Evolutionary conservation across 495 filamentous ascomycete genomes (phyloP).

Genomic region (Amphirosellinia nigrospora): DNA sequence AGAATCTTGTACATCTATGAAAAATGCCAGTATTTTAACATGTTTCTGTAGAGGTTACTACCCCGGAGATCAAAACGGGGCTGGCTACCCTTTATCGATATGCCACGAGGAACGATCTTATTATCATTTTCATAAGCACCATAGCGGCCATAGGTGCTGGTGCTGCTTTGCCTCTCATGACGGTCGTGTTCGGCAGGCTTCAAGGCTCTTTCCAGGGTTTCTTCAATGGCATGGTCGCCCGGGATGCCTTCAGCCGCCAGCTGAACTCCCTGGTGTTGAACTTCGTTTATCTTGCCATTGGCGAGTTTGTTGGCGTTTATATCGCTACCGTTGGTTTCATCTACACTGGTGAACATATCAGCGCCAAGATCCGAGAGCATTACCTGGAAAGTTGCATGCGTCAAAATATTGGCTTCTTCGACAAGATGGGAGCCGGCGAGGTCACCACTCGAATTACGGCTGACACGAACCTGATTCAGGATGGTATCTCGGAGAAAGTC

Average conservation of each 20-base stretch:
- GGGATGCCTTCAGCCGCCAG: constrained; percentile 62
- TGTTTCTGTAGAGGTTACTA: constrained; percentile 60
- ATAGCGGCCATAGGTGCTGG: constrained; percentile 79
- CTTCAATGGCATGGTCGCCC: constrained; percentile 52
- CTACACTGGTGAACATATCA: constrained; percentile 89
- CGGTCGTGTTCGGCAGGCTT: constrained; percentile 80
- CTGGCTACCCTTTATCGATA: constrained; percentile 78
- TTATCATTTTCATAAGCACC: constrained; percentile 71
- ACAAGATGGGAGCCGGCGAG: constrained; percentile 89
- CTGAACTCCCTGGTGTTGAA: constrained; percentile 76
- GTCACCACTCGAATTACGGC: constrained; percentile 92
- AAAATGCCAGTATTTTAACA: constrained; percentile 1
- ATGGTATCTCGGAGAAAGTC: constrained; percentile 88
- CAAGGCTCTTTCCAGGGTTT: constrained; percentile 74
- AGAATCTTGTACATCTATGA: background rate
- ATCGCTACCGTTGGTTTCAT: constrained; percentile 87
- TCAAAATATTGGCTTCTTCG: constrained; percentile 93
- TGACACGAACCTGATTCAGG: constrained; percentile 87
- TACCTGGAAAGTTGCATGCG: constrained; percentile 84
- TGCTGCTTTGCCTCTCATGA: constrained; percentile 86
- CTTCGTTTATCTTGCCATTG: constrained; percentile 89
- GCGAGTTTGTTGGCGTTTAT: constrained; percentile 82
- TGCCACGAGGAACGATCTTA: constrained; percentile 72
- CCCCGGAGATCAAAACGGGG: constrained; percentile 67
- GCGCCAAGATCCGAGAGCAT: constrained; percentile 81